A percentile compares a stretch with the other conserved stretches of the same genome.
phyloP scores from a whole-genome alignment of 805 yeast genomes.

The Lipomyces lipofer region DNA sequence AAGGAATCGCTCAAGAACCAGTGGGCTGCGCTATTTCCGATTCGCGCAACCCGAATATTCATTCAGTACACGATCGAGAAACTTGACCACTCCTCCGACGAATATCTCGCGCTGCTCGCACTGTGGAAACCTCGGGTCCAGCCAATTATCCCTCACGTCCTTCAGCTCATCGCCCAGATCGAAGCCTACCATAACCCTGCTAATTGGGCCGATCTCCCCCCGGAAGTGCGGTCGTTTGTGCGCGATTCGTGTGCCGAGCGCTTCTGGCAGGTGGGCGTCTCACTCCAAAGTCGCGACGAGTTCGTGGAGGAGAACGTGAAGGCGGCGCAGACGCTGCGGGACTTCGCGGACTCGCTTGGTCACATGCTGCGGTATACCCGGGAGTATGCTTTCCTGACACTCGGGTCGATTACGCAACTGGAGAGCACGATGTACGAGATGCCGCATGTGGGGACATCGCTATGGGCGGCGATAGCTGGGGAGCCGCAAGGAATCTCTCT shows the following conservation, averaged over 20 bases:
- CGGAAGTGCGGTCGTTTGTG: constrained; percentile 90
- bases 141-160: constrained; percentile 86
- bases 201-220: constrained; percentile 86
- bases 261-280: constrained; percentile 98
- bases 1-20: constrained; percentile 80
- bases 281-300: constrained; percentile 89
- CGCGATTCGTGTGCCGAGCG: constrained; percentile 84
- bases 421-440: constrained; percentile 87
- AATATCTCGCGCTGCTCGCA: constrained; percentile 64
- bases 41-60: constrained; percentile 90
- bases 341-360: constrained; percentile 97
- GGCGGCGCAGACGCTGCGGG: constrained; percentile 90
- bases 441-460: constrained; percentile 70
- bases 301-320: constrained; percentile 91
- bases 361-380: constrained; percentile 93
- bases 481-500: constrained; percentile 82
- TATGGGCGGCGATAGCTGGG: constrained; percentile 88
- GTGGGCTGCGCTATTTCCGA: constrained; percentile 94
- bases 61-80: constrained; percentile 95
- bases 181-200: constrained; percentile 93
- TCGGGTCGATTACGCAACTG: constrained; percentile 84
- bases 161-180: constrained; percentile 83
- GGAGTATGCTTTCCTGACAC: constrained; percentile 88
- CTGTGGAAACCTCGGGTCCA: constrained; percentile 93
- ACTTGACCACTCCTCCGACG: constrained; percentile 73